Conservation (phyloP, 1,284 basidiomycete species). For the Wolfiporia cocos region DNA sequence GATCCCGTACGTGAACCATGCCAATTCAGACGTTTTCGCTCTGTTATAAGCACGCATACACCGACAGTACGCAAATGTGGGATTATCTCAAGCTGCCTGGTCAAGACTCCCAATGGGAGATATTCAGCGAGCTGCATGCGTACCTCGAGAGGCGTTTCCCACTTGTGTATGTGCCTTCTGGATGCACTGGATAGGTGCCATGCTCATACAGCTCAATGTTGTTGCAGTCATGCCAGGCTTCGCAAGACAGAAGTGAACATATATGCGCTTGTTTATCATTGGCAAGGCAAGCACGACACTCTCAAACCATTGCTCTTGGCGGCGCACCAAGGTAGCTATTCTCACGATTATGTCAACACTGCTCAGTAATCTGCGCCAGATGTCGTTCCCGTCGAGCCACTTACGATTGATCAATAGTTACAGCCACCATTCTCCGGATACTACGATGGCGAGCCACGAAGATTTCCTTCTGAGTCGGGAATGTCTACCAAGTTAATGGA, state of each 20-base stretch:
- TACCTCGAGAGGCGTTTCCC: constrained; percentile 38
- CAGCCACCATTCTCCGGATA: constrained; percentile 30
- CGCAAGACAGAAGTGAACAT: constrained; percentile 62
- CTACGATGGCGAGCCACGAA: constrained; percentile 27
- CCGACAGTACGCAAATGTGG: constrained; percentile 24
- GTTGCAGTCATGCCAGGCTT: too few relatives aligned
- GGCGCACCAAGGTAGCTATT: constrained; percentile 63
- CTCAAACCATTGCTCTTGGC: constrained; percentile 63
- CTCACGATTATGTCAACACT: too few relatives aligned
- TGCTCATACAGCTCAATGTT: too few relatives aligned
- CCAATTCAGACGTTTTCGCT: too few relatives aligned
- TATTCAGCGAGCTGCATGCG: constrained; percentile 33
- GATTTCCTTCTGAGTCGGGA: neutral
- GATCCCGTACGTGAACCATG: constrained; percentile 38
- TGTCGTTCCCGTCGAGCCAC: constrained; percentile 50
- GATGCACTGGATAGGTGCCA: too few relatives aligned
- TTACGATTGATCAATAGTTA: constrained; percentile 44
- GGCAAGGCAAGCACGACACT: constrained; percentile 46
- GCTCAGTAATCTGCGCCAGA: too few relatives aligned
- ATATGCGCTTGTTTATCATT: constrained; percentile 61
- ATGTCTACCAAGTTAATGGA: constrained; percentile 33
- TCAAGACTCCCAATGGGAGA: constrained; percentile 38
- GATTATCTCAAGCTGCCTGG: constrained; percentile 28
- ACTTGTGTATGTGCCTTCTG: constrained; percentile 30
- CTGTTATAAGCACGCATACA: too few relatives aligned